Percentiles rank a stretch among this genome's conserved stretches.
phyloP scores from a whole-genome alignment of 2,329 filamentous ascomycete species.

The Tetracladium maxilliforme region DNA sequence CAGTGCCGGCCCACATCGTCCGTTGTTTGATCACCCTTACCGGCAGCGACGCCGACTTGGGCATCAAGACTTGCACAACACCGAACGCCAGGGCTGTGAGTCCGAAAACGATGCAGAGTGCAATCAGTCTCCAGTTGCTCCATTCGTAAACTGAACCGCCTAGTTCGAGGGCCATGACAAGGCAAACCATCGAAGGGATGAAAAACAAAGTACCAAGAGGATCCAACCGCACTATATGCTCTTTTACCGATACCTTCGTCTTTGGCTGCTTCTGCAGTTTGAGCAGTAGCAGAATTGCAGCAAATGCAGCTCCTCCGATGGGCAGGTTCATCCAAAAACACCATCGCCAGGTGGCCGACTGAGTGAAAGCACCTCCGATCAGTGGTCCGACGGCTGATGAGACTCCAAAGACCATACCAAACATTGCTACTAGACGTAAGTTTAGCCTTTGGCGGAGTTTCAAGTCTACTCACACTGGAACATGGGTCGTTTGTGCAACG shows the following conservation, averaged over 20 bases:
- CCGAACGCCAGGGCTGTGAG: slow-evolving; percentile 30
- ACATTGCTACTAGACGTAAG: slow-evolving; percentile 18
- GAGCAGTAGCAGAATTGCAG: slow-evolving; percentile 32
- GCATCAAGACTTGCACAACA: slow-evolving; percentile 34
- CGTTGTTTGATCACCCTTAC: slow-evolving; percentile 36
- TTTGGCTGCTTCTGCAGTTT: slow-evolving; percentile 20
- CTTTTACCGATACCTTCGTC: slow-evolving; percentile 12
- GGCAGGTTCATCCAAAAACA: slow-evolving; percentile 46
- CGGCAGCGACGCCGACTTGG: slow-evolving; percentile 41
- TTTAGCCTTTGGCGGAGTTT: slow-evolving; percentile 32
- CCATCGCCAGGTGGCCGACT: slow-evolving; percentile 32
- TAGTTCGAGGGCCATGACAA: slow-evolving; percentile 50
- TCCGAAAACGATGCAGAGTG: slow-evolving; percentile 32
- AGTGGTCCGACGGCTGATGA: slow-evolving; percentile 18
- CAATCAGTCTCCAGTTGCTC: slow-evolving; percentile 33
- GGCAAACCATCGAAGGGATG: slow-evolving; percentile 40
- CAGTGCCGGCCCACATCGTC: slow-evolving; percentile 31
- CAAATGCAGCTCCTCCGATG: slow-evolving; percentile 32
- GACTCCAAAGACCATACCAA: slow-evolving; percentile 2
- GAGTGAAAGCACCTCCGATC: slow-evolving; percentile 36
- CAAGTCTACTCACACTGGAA: too few species aligned
- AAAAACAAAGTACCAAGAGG: slow-evolving; percentile 45
- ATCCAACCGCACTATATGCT: slow-evolving; percentile 37
- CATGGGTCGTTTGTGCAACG: slow-evolving; percentile 11
- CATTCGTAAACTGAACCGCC: slow-evolving; percentile 38